phyloP scores from a whole-genome alignment of 2,329 filamentous ascomycete species.

The Botryosphaeria dothidea region DNA sequence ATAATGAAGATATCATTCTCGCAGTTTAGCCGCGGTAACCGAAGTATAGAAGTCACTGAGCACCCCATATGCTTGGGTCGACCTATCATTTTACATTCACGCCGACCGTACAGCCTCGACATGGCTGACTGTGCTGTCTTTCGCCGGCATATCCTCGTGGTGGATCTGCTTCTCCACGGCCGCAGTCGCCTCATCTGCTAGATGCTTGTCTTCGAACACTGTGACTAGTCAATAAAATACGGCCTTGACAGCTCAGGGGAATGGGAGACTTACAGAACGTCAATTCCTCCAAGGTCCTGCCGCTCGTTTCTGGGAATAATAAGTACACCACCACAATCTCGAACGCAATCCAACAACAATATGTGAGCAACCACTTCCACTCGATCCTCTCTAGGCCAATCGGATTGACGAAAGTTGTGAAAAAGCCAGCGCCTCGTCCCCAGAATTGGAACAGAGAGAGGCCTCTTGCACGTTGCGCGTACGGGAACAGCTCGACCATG shows the following conservation, averaged over 20 bases:
- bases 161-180: constrained; percentile 36
- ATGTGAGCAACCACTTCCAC: constrained; percentile 44
- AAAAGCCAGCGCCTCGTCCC: constrained; percentile 61
- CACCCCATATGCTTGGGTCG: background rate
- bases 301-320: constrained; percentile 39
- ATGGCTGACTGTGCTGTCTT: background rate
- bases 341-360: constrained; percentile 45
- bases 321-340: constrained; percentile 41
- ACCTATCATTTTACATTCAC: background rate
- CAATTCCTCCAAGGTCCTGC: constrained; percentile 48
- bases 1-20: constrained; percentile 1
- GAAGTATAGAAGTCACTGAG: background rate
- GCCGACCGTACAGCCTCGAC: constrained; percentile 3
- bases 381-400: constrained; percentile 56
- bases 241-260: background rate
- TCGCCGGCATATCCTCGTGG: constrained; percentile 22
- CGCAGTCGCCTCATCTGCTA: constrained; percentile 31
- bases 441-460: constrained; percentile 62
- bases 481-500: constrained; percentile 51
- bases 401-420: constrained; percentile 64
- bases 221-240: constrained; percentile 21
- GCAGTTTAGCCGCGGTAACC: background rate
- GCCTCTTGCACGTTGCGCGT: constrained; percentile 51
- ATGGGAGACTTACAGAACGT: constrained; percentile 30
- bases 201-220: constrained; percentile 34